These are phyloP conservation scores for Fonsecaea multimorphosa DNA, from an alignment of 2,329 filamentous ascomycete species.

Conservation along the genomic window DNA sequence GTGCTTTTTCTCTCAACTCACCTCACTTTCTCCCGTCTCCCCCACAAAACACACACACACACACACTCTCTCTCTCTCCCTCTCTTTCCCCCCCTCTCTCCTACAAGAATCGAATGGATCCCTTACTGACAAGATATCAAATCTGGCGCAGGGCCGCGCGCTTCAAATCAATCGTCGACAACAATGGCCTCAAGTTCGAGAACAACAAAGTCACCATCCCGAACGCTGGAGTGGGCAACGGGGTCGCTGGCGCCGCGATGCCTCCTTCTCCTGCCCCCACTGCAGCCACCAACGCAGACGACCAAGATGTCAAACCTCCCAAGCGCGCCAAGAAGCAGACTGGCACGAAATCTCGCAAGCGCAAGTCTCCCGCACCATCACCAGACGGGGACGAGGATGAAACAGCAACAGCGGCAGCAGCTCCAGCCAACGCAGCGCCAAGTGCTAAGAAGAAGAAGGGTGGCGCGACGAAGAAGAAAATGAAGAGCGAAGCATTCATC, in stretches of 20 bases:
- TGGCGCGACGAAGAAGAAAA: conserved; percentile 41
- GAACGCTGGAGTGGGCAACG: not conserved
- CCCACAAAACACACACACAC: no score
- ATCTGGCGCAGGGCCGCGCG: not conserved
- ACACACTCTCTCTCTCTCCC: no score
- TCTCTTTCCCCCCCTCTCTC: not conserved
- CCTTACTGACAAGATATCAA: no score
- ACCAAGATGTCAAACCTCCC: not conserved
- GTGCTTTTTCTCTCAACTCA: not conserved
- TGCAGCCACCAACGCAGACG: no score
- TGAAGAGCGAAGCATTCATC: not conserved
- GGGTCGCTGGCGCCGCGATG: not conserved
- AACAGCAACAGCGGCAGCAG: not conserved
- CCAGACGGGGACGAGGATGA: not conserved
- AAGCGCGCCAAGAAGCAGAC: not conserved
- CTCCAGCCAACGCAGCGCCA: no score
- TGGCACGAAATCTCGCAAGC: not conserved
- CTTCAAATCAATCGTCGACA: conserved; percentile 8
- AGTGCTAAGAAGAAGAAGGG: not conserved
- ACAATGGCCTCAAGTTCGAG: conserved; percentile 20
- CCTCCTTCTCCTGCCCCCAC: not conserved
- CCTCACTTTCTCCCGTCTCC: no score
- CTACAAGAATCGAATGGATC: not conserved
- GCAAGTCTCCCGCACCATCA: conserved; percentile 1
- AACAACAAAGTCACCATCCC: not conserved